Percentiles rank a stretch among this genome's conserved stretches.
These are phyloP conservation scores for Phytopythium cucurbitacearum DNA, from an alignment of 352 stramenopile species.

Conservation along the genomic window DNA sequence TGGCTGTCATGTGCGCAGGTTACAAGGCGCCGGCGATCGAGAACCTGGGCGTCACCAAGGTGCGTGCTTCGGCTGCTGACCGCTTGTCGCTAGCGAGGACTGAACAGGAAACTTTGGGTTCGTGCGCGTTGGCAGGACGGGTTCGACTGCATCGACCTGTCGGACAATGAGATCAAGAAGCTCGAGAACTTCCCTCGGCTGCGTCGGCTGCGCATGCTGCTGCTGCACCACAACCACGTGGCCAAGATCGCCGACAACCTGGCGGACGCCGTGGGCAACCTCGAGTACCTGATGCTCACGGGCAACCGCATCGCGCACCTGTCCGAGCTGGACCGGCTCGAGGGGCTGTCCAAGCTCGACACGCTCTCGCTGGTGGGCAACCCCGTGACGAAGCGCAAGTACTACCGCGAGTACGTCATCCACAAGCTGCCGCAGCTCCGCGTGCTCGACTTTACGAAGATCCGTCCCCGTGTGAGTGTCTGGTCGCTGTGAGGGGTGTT, in stretches of 20 bases:
- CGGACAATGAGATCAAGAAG: slow-evolving; percentile 94
- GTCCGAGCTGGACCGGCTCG: slow-evolving; percentile 80
- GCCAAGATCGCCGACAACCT: slow-evolving; percentile 78
- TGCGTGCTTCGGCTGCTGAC: slow-evolving; percentile 9
- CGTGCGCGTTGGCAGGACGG: slow-evolving; percentile 54
- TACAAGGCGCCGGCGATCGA: slow-evolving; percentile 91
- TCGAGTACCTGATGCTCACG: slow-evolving; percentile 90
- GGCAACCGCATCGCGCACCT: slow-evolving; percentile 85
- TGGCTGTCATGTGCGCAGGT: slow-evolving; percentile 51
- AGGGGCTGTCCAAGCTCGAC: slow-evolving; percentile 77
- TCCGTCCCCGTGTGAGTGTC: slow-evolving; percentile 64
- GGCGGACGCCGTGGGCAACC: slow-evolving; percentile 68
- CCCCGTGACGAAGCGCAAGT: slow-evolving; percentile 84
- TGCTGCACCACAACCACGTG: slow-evolving; percentile 93
- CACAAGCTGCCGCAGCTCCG: slow-evolving; percentile 84
- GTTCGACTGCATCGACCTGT: slow-evolving; percentile 93
- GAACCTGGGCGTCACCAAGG: slow-evolving; percentile 91
- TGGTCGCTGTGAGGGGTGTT: background rate
- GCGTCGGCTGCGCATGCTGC: slow-evolving; percentile 84
- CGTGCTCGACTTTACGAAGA: slow-evolving; percentile 85
- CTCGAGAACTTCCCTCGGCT: slow-evolving; percentile 93
- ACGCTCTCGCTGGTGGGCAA: slow-evolving; percentile 86
- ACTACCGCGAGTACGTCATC: slow-evolving; percentile 93
- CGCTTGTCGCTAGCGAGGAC: too few relatives aligned
- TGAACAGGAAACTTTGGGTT: too few relatives aligned